Evolutionary conservation across 345 rosid genomes (phyloP), one percentile per base, ranked within the genome.

Genomic region (Excoecaria agallocha): DNA sequence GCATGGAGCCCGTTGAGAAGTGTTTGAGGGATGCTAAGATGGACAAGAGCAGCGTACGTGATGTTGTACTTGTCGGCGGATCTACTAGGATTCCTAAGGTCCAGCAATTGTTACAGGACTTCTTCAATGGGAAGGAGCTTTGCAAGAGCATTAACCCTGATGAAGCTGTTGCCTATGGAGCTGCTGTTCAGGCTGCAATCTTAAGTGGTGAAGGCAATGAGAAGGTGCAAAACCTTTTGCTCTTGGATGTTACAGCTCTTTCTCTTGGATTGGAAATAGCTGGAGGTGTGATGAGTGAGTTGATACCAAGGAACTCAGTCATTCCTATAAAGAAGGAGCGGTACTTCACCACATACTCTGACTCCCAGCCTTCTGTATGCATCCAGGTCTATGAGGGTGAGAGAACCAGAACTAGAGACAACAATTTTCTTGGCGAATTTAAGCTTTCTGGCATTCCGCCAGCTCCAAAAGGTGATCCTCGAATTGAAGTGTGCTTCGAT

Each of bases 61-160:
- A 83, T 30, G 81, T 74, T 69, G 86, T 85, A 9, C 85, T 83
- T 19, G 86, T 85, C 8, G 88, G 88, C 52, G 86, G 88, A 0
- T 85, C 88, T 0, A 85, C 86, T 3, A 79, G 88, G 51, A 85
- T 85, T 54, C 86, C 86, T 0, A 85, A 77, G 76, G 83, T 83
- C 69, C 85, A 79, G 65, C 85, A 76, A 16, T 66, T 82, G 7
- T 61, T 82, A 62, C 82, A 78, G 57, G 85, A 72, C 37, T 82
- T 76, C 55, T 79, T 82, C 41, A 65, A 82, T 8, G 82, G 82
- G 0, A 78, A 76, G 76, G 78, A 76, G 80, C 75, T 76, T 15
- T 76, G 85, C 78, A 79, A 73, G 78, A 82, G 85, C 73, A 78
- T 82, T 5, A 78, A 82, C 72, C 85, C 85, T 5, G 85, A 78